Evolutionary conservation across 208 protist genomes (phyloP), one percentile per base, ranked within the genome.

Genomic region (Crithidia mellificae): DNA sequence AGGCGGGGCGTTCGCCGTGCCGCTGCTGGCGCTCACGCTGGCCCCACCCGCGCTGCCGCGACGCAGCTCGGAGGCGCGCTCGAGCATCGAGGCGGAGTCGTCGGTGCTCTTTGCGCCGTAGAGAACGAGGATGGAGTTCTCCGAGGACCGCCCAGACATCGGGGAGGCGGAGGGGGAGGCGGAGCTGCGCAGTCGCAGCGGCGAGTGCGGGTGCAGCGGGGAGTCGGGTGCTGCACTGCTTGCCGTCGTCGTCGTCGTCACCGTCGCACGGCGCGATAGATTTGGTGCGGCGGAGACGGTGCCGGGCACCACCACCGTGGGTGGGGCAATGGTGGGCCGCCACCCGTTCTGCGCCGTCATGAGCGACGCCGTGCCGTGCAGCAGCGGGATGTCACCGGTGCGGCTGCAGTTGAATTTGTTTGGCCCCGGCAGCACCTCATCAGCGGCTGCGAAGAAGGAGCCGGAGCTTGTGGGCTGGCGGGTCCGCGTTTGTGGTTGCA

Each of bases 371-470:
- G n/a, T 61, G 38, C 11, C 36, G 6, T 29, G 22, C 22, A 61
- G 12, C 7, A 47, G 29, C 6, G 41, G 27, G 43, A 4, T 22
- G 43, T 63, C 56, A 39, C 43, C 38, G 43, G 56, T 34, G 44
- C 44, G 27, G 44, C 44, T 64, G 58, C 58, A 9, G 44, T 14
- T 17, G n/a, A 39, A 53, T 4, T 57, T 57, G 32, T 32, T 11
- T 5, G 8, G 2, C 2, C 32, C 32, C 54, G 8, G 19, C 58
- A 47, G 9, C n/a, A 14, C 44, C 15, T 41, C 58, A 30, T 64
- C 44, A 2, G 27, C 58, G 19, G 58, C 58, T 2, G 58, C 58
- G 30, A 64, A 64, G 44, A 64, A 64, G 44, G 58, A 64, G 38
- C 56, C 41, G 58, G 58, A 53, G 58, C 38, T 17, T 1, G 27